phyloP scores from a whole-genome alignment of 1,139 yeast genomes.

The Zygosaccharomyces sapae region DNA sequence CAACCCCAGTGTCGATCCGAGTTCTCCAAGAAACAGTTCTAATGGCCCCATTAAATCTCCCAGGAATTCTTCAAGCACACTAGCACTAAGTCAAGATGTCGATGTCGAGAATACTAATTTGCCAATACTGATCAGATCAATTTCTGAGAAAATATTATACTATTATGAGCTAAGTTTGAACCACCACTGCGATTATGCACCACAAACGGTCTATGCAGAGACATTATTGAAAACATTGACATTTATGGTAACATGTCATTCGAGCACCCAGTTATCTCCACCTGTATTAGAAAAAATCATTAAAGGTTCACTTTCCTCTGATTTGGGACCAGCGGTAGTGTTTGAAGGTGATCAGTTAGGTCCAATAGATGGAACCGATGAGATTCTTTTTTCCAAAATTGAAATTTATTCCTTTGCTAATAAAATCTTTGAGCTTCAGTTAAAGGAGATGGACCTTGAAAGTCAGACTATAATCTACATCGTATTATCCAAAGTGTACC shows the following conservation, averaged over 20 bases:
- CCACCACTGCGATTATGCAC: slow-evolving; percentile 71
- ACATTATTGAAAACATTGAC: slow-evolving; percentile 60
- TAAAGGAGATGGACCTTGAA: slow-evolving; percentile 43
- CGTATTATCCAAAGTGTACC: slow-evolving; percentile 62
- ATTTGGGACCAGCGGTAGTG: neutral
- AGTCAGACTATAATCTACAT: slow-evolving; percentile 62
- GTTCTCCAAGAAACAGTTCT: slow-evolving; percentile 26
- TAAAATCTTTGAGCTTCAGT: slow-evolving; percentile 40
- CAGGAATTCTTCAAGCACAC: slow-evolving; percentile 39
- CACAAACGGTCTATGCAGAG: slow-evolving; percentile 77
- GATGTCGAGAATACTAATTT: slow-evolving; percentile 29
- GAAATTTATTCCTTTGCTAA: slow-evolving; percentile 54
- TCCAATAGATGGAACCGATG: slow-evolving; percentile 23
- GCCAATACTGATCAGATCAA: slow-evolving; percentile 50
- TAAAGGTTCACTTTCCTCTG: slow-evolving; percentile 20
- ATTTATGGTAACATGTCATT: slow-evolving; percentile 53
- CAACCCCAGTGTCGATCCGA: slow-evolving; percentile 16
- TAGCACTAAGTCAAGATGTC: slow-evolving; percentile 15
- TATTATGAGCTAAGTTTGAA: slow-evolving; percentile 58
- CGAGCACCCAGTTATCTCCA: slow-evolving; percentile 49
- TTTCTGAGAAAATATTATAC: slow-evolving; percentile 49
- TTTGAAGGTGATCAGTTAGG: slow-evolving; percentile 10
- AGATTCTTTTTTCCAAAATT: slow-evolving; percentile 33
- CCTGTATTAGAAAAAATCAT: slow-evolving; percentile 38
- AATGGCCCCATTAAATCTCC: slow-evolving; percentile 40